Conservation (phyloP, 2,329 filamentous ascomycete genomes). For the Neospermospora avenae region DNA sequence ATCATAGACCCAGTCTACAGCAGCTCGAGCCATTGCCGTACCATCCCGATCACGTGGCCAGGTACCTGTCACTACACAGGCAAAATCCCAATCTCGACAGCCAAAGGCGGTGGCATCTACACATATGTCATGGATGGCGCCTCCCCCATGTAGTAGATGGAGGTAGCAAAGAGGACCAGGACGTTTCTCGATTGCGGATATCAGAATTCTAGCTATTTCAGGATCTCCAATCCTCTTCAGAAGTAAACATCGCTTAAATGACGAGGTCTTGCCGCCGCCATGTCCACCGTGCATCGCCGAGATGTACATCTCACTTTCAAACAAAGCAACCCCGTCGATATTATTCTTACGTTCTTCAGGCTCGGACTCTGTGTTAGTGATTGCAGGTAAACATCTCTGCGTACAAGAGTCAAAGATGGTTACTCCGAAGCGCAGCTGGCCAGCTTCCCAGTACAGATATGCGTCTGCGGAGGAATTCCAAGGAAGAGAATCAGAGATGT, state of each 20-base stretch:
- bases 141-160: constrained; percentile 55
- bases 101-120: constrained; percentile 54
- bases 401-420: background rate
- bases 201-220: constrained; percentile 38
- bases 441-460: constrained; percentile 37
- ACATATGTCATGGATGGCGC: constrained; percentile 44
- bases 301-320: constrained; percentile 60
- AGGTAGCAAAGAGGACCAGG: constrained; percentile 50
- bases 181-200: constrained; percentile 41
- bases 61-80: constrained; percentile 60
- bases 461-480: background rate
- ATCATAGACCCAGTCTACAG: constrained; percentile 54
- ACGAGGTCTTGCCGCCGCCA: constrained; percentile 53
- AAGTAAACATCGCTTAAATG: constrained; percentile 64
- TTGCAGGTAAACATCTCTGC: background rate
- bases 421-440: constrained; percentile 1
- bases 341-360: constrained; percentile 19
- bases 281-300: constrained; percentile 58
- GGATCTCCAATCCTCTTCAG: constrained; percentile 44
- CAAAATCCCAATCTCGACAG: constrained; percentile 61
- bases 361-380: background rate
- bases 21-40: constrained; percentile 38
- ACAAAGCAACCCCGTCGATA: constrained; percentile 49
- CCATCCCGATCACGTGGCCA: constrained; percentile 54
- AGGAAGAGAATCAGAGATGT: background rate